A percentile compares a stretch with the other conserved stretches of the same genome.
These are phyloP conservation scores for Eimeria zaria DNA, from an alignment of 169 alveolate species.

Conservation along the genomic window DNA sequence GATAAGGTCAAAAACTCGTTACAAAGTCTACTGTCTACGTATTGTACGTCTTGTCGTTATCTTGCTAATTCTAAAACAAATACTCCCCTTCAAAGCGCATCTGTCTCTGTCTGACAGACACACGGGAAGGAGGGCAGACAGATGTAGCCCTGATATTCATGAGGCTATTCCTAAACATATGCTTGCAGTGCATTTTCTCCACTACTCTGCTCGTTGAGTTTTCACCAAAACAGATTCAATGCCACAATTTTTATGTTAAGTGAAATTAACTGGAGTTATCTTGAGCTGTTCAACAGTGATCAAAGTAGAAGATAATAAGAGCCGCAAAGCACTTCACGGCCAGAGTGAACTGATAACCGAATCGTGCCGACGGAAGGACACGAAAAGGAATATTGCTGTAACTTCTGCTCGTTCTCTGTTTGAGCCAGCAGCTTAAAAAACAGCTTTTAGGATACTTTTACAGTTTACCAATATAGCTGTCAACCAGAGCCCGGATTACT, in stretches of 20 bases:
- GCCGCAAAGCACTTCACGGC: not conserved
- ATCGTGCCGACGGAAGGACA: not conserved
- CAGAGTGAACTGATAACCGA: not conserved
- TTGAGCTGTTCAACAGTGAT: not conserved
- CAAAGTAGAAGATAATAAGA: not conserved
- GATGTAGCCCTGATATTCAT: not conserved
- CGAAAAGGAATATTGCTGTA: not conserved
- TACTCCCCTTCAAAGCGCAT: not conserved
- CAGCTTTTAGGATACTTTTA: not conserved
- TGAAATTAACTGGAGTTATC: not conserved
- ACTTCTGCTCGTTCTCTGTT: not conserved
- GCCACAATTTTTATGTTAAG: not conserved
- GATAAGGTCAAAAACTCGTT: too few species aligned
- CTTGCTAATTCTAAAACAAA: not conserved
- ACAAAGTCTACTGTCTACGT: too few species aligned
- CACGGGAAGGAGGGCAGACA: not conserved
- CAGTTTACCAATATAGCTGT: not conserved
- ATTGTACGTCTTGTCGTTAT: not conserved
- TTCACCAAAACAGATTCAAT: not conserved
- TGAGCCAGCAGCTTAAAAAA: not conserved
- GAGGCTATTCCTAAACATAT: not conserved
- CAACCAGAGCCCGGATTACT: not conserved
- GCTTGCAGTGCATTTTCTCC: not conserved
- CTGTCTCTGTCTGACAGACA: not conserved
- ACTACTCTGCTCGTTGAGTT: not conserved